Evolutionary conservation across 2,329 filamentous ascomycete genomes (phyloP), one percentile per base, ranked within the genome.

Genomic region (Rutstroemia sp.): DNA sequence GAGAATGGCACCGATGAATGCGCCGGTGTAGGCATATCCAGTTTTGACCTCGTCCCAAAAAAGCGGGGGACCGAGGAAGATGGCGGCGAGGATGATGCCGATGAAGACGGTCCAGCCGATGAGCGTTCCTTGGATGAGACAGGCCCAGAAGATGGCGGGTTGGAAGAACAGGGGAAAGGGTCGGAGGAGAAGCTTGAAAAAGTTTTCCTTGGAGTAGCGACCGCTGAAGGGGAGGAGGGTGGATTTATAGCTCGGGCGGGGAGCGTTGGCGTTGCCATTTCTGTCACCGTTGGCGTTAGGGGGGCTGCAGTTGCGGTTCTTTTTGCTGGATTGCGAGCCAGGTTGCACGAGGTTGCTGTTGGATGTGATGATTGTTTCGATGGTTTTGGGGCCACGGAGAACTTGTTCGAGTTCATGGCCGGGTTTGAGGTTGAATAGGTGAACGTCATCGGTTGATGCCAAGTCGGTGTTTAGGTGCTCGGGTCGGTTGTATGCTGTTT

Each of bases 41-140:
- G 88, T 89, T 66, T 88, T 74, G 52, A 89, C 83, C 72, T 94
- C 86, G 64, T 83, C 77, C 80, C 92, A 96, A 76, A 84, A 94
- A 42, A 92, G 81, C 0, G 89, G 89, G 2, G 87, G 86, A 2
- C 86, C 85, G 48, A 95, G 79, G 73, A 94, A 92, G 63, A 95
- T 85, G 58, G 86, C 82, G n/a, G 86, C 87, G 47, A 95, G 75
- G 62, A 94, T 83, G 59, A 94, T 86, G 56, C 89, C 88, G 62
- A 95, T 92, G 67, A 96, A 89, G 16, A 96, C 89, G 1, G 92
- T 95, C 92, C 92, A 97, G 61, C 92, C 92, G 66, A 96, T 96
- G 67, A 96, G 82, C 4, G 88, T 83, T 16, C 92, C 92, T 76
- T 96, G 92, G 50, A 92, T 89, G 3, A 96, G 76, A 65, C 77